These are phyloP conservation scores for Chrysoporthe austroafricana DNA, from an alignment of 2,329 filamentous ascomycete species.

Conservation along the genomic window DNA sequence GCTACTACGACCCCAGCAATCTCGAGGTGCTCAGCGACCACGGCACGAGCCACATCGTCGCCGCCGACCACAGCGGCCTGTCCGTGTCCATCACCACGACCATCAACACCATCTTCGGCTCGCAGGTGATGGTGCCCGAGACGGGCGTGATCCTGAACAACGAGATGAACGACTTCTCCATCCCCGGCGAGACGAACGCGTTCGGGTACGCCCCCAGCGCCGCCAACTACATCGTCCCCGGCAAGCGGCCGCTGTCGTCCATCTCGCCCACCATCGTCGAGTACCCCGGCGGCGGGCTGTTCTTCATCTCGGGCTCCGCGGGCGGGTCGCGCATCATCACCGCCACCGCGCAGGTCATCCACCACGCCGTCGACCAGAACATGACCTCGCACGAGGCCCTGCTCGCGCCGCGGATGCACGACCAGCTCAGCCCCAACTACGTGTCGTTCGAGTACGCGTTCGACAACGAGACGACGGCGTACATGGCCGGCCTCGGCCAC, in stretches of 20 bases:
- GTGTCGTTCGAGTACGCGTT: constrained; percentile 71
- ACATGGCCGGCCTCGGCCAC: constrained; percentile 68
- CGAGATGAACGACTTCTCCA: constrained; percentile 74
- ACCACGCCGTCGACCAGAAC: constrained; percentile 70
- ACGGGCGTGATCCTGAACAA: constrained; percentile 77
- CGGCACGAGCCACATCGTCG: constrained; percentile 69
- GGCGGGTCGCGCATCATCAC: constrained; percentile 86
- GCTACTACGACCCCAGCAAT: constrained; percentile 50
- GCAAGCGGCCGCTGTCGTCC: constrained; percentile 78
- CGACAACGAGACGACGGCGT: constrained; percentile 65
- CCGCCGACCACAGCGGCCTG: constrained; percentile 71
- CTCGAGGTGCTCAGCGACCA: constrained; percentile 61
- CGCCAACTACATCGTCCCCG: constrained; percentile 75
- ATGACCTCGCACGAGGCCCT: constrained; percentile 66
- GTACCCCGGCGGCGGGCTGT: constrained; percentile 62
- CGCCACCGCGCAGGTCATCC: constrained; percentile 72
- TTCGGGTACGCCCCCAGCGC: constrained; percentile 79
- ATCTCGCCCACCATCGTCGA: constrained; percentile 64
- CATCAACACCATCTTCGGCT: constrained; percentile 80
- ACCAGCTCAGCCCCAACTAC: constrained; percentile 77
- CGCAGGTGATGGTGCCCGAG: constrained; percentile 75
- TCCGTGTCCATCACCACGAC: constrained; percentile 80
- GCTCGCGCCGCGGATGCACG: constrained; percentile 71
- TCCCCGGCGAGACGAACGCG: constrained; percentile 70
- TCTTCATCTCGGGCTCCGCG: constrained; percentile 73